Evolutionary conservation across 2,329 filamentous ascomycete genomes (phyloP).

Genomic region (Fusarium sp.): DNA sequence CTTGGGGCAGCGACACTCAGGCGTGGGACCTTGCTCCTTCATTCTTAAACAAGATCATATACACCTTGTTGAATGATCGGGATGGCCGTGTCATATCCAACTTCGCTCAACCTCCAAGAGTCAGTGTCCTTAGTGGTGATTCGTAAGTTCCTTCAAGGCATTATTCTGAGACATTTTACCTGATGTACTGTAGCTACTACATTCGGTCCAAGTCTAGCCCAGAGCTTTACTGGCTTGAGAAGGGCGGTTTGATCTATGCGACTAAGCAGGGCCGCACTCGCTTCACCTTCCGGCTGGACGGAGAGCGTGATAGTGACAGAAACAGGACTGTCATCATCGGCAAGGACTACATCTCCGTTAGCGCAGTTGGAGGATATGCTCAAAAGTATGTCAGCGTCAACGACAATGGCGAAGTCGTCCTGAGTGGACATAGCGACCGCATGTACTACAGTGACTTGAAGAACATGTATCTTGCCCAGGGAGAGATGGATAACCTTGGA

Average conservation of each 20-base stretch:
- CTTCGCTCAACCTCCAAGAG: not conserved
- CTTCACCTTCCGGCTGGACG: not conserved
- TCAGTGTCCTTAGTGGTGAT: not conserved
- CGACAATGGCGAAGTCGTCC: not conserved
- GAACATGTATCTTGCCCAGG: constrained; percentile 1
- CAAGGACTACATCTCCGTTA: not conserved
- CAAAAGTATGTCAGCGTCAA: constrained; percentile 4
- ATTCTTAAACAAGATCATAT: not conserved
- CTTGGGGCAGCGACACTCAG: not conserved
- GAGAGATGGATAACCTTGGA: not conserved
- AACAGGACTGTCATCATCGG: not conserved
- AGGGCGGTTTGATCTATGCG: not conserved
- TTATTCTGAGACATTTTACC: not conserved
- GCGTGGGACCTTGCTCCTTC: not conserved
- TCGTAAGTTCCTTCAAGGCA: not conserved
- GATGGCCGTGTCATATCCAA: not conserved
- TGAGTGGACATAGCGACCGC: not conserved
- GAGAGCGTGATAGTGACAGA: not conserved
- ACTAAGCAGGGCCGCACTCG: not conserved
- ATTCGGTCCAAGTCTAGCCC: constrained; percentile 14
- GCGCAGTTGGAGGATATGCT: not conserved
- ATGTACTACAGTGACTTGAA: constrained; percentile 4
- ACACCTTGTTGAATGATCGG: not conserved
- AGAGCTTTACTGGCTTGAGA: constrained; percentile 1
- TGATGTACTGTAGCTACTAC: not conserved